phyloP scores from a whole-genome alignment of 768 basidiomycete genomes.

The Mycena galopus region DNA sequence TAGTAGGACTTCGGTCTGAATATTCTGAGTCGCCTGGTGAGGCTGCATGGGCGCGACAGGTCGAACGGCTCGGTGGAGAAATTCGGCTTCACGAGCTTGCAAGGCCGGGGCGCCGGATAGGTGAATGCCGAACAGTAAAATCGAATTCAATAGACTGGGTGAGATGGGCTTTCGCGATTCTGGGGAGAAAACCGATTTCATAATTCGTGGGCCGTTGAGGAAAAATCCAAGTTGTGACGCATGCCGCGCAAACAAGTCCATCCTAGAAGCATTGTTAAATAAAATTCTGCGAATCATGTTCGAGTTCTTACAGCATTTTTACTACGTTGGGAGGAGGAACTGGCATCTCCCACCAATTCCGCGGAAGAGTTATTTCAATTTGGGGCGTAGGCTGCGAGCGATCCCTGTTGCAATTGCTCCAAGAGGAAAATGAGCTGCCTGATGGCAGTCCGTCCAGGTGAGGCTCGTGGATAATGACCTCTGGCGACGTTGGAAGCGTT shows the following conservation, averaged over 20 bases:
- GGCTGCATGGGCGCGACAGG: constrained; percentile 41
- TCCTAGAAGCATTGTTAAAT: constrained; percentile 39
- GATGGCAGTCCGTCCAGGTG: constrained; percentile 10
- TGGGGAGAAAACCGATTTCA: constrained; percentile 38
- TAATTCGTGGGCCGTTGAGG: constrained; percentile 56
- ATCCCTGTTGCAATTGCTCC: constrained; percentile 15
- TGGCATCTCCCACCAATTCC: constrained; percentile 31
- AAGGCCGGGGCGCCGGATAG: constrained; percentile 41
- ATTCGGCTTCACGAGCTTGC: constrained; percentile 43
- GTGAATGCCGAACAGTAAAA: constrained; percentile 50
- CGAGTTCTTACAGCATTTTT: constrained; percentile 27
- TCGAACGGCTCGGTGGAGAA: constrained; percentile 48
- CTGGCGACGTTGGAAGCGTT: constrained; percentile 32
- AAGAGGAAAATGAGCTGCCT: constrained; percentile 20
- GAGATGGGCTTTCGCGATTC: constrained; percentile 35
- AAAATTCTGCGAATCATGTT: not conserved
- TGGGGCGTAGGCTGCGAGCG: not conserved
- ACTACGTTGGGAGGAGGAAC: constrained; percentile 28
- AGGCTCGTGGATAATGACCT: constrained; percentile 21
- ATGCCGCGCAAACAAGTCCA: constrained; percentile 56
- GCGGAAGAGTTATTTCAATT: constrained; percentile 22
- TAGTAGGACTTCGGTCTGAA: constrained; percentile 60
- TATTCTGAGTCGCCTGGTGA: constrained; percentile 50
- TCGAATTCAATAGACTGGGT: constrained; percentile 42
- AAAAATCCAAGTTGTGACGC: constrained; percentile 62